phyloP scores from a whole-genome alignment of 2,329 filamentous ascomycete species.

The Celoporthe dispersa region DNA sequence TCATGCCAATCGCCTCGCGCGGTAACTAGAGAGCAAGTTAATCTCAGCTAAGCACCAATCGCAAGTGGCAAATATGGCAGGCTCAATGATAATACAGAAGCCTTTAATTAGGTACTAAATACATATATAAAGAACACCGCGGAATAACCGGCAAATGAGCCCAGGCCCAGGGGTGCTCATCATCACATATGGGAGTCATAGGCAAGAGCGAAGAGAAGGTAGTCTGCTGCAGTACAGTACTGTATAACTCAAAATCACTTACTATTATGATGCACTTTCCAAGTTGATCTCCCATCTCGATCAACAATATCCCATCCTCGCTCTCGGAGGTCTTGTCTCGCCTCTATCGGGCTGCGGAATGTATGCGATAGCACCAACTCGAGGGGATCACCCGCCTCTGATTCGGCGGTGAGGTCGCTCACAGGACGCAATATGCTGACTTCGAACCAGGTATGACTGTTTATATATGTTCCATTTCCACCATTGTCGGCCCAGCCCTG shows the following conservation, averaged over 20 bases:
- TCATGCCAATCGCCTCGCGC: neutral
- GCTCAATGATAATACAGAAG: neutral
- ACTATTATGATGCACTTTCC: slow-evolving; percentile 21
- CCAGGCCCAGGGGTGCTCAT: no score
- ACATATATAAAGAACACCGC: no score
- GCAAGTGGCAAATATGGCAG: neutral
- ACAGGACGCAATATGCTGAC: slow-evolving; percentile 32
- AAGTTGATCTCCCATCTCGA: neutral
- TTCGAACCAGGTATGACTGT: slow-evolving; percentile 34
- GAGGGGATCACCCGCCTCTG: neutral
- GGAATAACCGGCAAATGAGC: no score
- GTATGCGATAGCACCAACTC: neutral
- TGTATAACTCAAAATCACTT: neutral
- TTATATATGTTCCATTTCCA: slow-evolving; percentile 30
- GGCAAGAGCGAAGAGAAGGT: neutral
- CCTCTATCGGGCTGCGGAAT: slow-evolving; percentile 4
- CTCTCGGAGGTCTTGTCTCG: neutral
- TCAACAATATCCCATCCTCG: slow-evolving; percentile 6
- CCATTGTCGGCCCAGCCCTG: slow-evolving; percentile 32
- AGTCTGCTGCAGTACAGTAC: neutral
- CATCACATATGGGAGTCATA: no score
- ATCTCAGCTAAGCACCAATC: neutral
- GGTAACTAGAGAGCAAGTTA: neutral
- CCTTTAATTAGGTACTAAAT: neutral
- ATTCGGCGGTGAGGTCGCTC: neutral